phyloP scores from a whole-genome alignment of 176 grass and related monocot species.

The Oryza coarctata region DNA sequence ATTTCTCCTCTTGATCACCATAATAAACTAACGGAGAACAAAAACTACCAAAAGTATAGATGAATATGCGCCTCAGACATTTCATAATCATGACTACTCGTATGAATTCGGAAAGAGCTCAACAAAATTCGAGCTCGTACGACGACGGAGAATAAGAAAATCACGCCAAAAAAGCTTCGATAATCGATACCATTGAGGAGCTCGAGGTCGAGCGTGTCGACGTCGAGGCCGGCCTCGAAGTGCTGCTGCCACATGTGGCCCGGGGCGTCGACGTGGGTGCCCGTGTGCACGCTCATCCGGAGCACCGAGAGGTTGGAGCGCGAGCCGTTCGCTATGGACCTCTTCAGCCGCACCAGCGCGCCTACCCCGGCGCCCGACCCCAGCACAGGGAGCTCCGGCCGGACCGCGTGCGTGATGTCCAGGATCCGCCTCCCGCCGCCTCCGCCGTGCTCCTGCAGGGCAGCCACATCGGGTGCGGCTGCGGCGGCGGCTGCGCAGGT shows the following conservation, averaged over 20 bases:
- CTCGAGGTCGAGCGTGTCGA: constrained; percentile 43
- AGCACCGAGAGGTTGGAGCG: constrained; percentile 43
- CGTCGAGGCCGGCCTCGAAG: constrained; percentile 46
- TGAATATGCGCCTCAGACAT: not conserved
- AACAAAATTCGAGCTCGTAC: not conserved
- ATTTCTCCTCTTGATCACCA: not conserved
- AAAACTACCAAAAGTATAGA: no score
- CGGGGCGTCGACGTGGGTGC: not conserved
- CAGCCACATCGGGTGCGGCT: not conserved
- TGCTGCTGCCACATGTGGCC: constrained; percentile 37
- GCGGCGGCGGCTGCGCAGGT: not conserved
- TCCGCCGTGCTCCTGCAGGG: not conserved
- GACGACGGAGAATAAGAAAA: not conserved
- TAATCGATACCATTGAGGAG: constrained; percentile 42
- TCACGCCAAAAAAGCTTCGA: not conserved
- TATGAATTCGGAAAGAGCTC: not conserved
- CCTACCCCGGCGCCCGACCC: constrained; percentile 11
- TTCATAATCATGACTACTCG: not conserved
- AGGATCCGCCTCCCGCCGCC: not conserved
- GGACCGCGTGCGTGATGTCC: constrained; percentile 21
- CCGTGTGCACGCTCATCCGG: not conserved
- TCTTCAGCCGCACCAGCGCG: constrained; percentile 14
- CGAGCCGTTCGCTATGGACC: constrained; percentile 50
- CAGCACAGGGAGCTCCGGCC: constrained; percentile 34
- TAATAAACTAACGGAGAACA: not conserved